Percentiles rank a stretch among this genome's conserved stretches.
These are phyloP conservation scores for Trichoderma atrobrunneum DNA, from an alignment of 2,329 filamentous ascomycete species.

Conservation along the genomic window DNA sequence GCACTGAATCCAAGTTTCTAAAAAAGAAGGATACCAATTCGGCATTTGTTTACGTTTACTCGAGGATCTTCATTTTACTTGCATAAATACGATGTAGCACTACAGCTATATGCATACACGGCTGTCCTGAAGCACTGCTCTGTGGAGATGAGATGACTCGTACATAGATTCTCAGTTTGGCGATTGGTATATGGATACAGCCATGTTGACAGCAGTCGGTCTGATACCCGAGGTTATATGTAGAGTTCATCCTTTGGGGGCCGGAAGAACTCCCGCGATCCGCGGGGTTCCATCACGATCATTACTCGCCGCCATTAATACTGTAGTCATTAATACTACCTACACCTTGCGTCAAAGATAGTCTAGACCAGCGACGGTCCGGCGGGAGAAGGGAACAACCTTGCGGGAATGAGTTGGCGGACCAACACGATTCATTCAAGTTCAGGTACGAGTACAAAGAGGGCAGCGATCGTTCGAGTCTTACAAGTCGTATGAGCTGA, in stretches of 20 bases:
- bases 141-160: not conserved
- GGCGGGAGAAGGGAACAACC: not conserved
- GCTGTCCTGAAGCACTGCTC: not conserved
- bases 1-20: not conserved
- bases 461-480: not conserved
- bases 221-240: not conserved
- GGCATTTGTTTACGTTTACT: not conserved
- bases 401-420: not conserved
- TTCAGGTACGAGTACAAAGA: not conserved
- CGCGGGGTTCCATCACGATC: not conserved
- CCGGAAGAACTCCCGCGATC: not conserved
- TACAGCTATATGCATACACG: not conserved
- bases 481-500: not conserved
- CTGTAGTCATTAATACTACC: not conserved
- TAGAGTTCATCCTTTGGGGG: not conserved
- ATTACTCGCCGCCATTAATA: not conserved
- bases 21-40: not conserved
- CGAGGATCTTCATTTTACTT: not conserved
- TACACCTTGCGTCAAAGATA: not conserved
- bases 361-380: not conserved
- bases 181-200: not conserved
- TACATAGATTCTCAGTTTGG: not conserved
- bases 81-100: not conserved
- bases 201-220: not conserved
- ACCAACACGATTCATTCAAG: not conserved